These are phyloP conservation scores for Pichia cephalocereana DNA, from an alignment of 805 yeast species.

Conservation along the genomic window DNA sequence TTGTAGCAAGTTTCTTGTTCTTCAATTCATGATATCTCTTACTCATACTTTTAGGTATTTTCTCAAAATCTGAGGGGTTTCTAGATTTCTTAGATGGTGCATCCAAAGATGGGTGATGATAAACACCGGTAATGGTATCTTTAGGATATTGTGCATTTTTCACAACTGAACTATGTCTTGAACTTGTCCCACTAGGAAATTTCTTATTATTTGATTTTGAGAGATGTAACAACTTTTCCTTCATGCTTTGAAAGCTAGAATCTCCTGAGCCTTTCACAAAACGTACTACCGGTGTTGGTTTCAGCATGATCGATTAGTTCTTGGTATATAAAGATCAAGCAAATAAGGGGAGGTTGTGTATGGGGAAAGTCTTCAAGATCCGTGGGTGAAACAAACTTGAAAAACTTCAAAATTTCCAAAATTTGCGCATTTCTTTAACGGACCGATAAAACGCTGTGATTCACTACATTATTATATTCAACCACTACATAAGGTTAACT, in stretches of 20 bases:
- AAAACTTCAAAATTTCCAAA: too few species aligned
- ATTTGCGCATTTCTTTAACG: too few species aligned
- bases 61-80: not conserved
- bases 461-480: too few species aligned
- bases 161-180: conserved; percentile 1
- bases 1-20: not conserved
- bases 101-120: not conserved
- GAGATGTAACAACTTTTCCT: not conserved
- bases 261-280: not conserved
- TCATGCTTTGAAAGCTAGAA: not conserved
- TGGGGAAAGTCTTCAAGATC: too few species aligned
- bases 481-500: too few species aligned
- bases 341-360: too few species aligned
- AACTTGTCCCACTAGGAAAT: not conserved
- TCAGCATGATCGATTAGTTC: not conserved
- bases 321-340: too few species aligned
- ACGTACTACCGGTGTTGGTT: not conserved
- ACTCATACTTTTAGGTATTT: conserved; percentile 2
- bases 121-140: conserved; percentile 1
- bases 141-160: conserved; percentile 1
- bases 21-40: not conserved
- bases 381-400: too few species aligned
- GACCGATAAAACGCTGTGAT: too few species aligned
- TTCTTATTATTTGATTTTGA: not conserved
- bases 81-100: not conserved